Conservation (phyloP, 495 filamentous ascomycete genomes). For the Hypoxylon lienhwacheense region DNA sequence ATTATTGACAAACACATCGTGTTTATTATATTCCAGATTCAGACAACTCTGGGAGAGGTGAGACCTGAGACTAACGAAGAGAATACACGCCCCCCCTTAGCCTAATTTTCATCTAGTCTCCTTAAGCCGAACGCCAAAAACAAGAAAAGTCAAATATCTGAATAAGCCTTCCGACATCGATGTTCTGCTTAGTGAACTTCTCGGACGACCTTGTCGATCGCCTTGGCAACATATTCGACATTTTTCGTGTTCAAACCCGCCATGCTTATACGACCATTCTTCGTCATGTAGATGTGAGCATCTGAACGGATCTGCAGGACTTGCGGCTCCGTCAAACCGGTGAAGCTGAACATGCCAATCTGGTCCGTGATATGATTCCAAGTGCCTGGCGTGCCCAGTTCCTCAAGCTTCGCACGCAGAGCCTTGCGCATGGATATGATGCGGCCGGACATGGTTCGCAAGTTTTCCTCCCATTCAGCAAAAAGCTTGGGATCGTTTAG, state of each 20-base stretch:
- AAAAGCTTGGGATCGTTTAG: constrained; percentile 85
- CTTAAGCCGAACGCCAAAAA: constrained; percentile 16
- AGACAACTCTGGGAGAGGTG: constrained; percentile 6
- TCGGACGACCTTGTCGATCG: constrained; percentile 81
- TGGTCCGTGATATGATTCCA: constrained; percentile 98
- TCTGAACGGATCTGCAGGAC: constrained; percentile 78
- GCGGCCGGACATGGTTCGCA: constrained; percentile 89
- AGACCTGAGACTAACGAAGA: constrained; percentile 20
- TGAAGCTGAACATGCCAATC: constrained; percentile 99
- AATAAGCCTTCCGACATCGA: background rate
- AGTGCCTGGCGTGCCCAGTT: constrained; percentile 77
- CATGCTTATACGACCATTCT: constrained; percentile 97
- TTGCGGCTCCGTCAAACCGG: constrained; percentile 82
- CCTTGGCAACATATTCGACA: constrained; percentile 87
- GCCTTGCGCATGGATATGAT: constrained; percentile 86
- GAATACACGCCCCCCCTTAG: constrained; percentile 5
- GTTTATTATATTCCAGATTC: too few species aligned
- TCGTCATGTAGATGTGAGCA: constrained; percentile 96
- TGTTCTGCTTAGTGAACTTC: constrained; percentile 46
- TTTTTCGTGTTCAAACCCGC: constrained; percentile 91
- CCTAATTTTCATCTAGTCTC: constrained; percentile 19
- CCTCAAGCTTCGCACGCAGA: constrained; percentile 75
- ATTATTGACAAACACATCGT: too few species aligned
- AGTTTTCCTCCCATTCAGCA: constrained; percentile 90
- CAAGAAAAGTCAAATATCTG: constrained; percentile 6